Conservation (phyloP, 2,329 filamentous ascomycete genomes). For the Fusarium cyanostomum region DNA sequence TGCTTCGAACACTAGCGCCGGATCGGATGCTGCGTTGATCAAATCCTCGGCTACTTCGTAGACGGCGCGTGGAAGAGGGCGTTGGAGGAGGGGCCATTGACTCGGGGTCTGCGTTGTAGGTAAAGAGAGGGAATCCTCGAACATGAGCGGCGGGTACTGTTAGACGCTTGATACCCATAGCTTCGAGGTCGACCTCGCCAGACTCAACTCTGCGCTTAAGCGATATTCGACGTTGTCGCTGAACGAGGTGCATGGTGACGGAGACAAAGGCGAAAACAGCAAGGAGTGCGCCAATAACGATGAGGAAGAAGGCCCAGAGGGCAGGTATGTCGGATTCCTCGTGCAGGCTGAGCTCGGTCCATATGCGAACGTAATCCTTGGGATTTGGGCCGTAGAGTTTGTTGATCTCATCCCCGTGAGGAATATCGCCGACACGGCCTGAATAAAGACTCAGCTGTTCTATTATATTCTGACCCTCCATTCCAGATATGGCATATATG, state of each 20-base stretch:
- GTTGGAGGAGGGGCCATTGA: constrained; percentile 49
- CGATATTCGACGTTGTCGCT: constrained; percentile 73
- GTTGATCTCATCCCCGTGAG: constrained; percentile 66
- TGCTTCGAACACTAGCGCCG: constrained; percentile 49
- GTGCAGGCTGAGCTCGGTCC: constrained; percentile 62
- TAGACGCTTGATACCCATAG: constrained; percentile 82
- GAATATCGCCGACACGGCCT: constrained; percentile 72
- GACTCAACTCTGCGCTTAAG: constrained; percentile 75
- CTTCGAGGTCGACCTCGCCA: constrained; percentile 88
- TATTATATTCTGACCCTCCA: constrained; percentile 74
- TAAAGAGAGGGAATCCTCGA: constrained; percentile 79
- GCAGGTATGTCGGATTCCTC: constrained; percentile 67
- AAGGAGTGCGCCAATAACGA: constrained; percentile 77
- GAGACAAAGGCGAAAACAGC: constrained; percentile 74
- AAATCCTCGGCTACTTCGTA: constrained; percentile 44
- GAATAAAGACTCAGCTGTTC: constrained; percentile 78
- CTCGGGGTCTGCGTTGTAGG: constrained; percentile 71
- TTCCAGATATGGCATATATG: constrained; percentile 81
- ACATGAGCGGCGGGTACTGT: constrained; percentile 79
- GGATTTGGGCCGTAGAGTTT: constrained; percentile 63
- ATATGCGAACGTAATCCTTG: constrained; percentile 69
- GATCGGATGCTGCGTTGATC: constrained; percentile 45
- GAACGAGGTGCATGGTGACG: constrained; percentile 78
- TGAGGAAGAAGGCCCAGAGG: constrained; percentile 82
- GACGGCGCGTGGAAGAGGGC: constrained; percentile 46